Percentiles rank a stretch among this genome's conserved stretches.
Evolutionary conservation across 371 early-diverging fungal species (phyloP).

Genomic region (Entomophthora muscae): DNA sequence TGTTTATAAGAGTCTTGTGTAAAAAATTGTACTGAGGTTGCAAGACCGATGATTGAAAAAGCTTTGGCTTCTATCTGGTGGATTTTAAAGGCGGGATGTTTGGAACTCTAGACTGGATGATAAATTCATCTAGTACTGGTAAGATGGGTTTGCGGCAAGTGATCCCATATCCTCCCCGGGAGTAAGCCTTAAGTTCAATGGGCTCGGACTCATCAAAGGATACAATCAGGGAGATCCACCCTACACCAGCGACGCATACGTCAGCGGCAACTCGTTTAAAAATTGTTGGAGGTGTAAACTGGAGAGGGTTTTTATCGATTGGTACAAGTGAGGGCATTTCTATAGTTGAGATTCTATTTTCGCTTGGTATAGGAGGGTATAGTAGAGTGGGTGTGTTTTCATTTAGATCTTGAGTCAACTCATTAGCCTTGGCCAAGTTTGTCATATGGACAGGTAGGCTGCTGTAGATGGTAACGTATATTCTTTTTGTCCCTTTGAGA

Average conservation of each 20-base stretch:
- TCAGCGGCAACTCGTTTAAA: not conserved
- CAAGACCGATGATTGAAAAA: no score
- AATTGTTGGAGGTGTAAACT: not conserved
- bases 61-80: no score
- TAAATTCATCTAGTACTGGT: not conserved
- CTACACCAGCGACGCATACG: not conserved
- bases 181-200: not conserved
- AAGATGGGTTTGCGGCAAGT: not conserved
- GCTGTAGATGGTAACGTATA: conserved; percentile 35
- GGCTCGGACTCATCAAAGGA: not conserved
- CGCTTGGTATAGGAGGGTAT: conserved; percentile 8
- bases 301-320: not conserved
- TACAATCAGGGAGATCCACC: not conserved
- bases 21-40: no score
- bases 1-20: no score
- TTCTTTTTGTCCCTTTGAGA: conserved; percentile 19
- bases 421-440: conserved; percentile 18
- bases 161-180: not conserved
- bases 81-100: not conserved
- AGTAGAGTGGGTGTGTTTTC: not conserved
- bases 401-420: conserved; percentile 2
- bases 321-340: not conserved
- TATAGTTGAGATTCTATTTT: not conserved
- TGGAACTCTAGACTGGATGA: not conserved
- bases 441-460: conserved; percentile 34